Conservation (phyloP, 2,329 filamentous ascomycete species). For the Colletotrichum caudatum region DNA sequence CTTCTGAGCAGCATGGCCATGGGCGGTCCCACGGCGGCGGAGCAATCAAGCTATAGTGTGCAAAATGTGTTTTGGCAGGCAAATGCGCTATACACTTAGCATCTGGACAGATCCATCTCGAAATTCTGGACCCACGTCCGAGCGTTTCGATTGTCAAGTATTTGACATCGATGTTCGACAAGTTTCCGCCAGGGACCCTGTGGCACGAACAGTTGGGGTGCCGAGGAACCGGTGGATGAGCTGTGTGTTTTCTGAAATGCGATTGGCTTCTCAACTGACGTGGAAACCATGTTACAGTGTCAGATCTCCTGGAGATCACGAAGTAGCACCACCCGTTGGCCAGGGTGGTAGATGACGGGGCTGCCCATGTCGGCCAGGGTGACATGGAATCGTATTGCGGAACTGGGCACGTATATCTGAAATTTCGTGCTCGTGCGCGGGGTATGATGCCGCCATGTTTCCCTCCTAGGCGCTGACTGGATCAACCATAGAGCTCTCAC, state of each 20-base stretch:
- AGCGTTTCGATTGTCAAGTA: slow-evolving; percentile 35
- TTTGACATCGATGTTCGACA: slow-evolving; percentile 35
- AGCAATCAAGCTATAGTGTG: background rate
- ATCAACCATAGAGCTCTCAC: background rate
- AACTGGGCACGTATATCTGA: background rate
- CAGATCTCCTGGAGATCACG: slow-evolving; percentile 27
- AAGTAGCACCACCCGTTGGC: slow-evolving; percentile 24
- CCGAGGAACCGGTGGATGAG: slow-evolving; percentile 4
- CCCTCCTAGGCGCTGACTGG: slow-evolving; percentile 24
- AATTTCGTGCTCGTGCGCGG: background rate
- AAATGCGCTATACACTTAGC: slow-evolving; percentile 20
- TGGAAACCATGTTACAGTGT: slow-evolving; percentile 30
- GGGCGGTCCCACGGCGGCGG: slow-evolving; percentile 24
- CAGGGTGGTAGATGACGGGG: slow-evolving; percentile 7
- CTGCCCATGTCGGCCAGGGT: too few relatives aligned
- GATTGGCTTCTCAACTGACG: slow-evolving; percentile 30
- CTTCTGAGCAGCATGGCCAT: slow-evolving; percentile 3
- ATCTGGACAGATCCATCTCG: slow-evolving; percentile 20
- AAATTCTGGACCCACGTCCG: slow-evolving; percentile 10
- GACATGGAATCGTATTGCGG: background rate
- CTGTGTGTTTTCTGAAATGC: slow-evolving; percentile 17
- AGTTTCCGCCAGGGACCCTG: slow-evolving; percentile 23
- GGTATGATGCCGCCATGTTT: background rate
- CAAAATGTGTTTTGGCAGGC: background rate
- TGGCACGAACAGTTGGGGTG: slow-evolving; percentile 35